phyloP scores from a whole-genome alignment of 352 stramenopile genomes.

The Thalassiosira livingstoniorum region DNA sequence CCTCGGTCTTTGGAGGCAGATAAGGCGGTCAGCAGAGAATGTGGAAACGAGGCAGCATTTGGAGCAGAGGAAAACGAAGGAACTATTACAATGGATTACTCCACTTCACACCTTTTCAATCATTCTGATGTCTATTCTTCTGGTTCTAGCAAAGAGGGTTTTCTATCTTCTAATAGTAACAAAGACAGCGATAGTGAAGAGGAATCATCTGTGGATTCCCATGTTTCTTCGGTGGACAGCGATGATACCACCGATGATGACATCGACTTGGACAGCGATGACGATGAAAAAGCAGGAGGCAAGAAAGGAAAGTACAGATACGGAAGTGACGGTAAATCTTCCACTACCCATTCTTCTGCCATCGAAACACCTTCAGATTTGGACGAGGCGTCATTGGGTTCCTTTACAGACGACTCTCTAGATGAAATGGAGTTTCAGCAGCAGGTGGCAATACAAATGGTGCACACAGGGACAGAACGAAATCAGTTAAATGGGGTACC shows the following conservation, averaged over 20 bases:
- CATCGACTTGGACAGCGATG: neutral
- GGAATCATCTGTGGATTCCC: conserved; percentile 38
- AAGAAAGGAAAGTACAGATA: no score
- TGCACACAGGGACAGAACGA: no score
- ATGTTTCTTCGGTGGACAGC: conserved; percentile 33
- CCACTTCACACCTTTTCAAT: no score
- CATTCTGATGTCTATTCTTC: no score
- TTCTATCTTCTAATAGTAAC: neutral
- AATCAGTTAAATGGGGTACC: no score
- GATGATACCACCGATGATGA: neutral
- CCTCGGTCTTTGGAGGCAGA: no score
- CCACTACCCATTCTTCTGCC: conserved; percentile 43
- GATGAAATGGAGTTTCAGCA: conserved; percentile 19
- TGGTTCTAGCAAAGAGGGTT: neutral
- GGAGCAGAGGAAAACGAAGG: no score
- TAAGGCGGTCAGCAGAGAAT: no score
- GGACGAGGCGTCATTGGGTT: conserved; percentile 53
- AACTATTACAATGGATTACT: no score
- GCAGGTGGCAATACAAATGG: no score
- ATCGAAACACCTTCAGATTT: conserved; percentile 60
- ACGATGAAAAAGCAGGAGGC: no score
- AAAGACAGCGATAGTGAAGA: conserved; percentile 39
- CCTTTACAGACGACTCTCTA: conserved; percentile 41
- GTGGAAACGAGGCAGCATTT: no score
- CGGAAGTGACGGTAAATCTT: conserved; percentile 19